Base-by-base conservation (phyloP, 371 early-diverging fungal species). In the Entomophthora muscae region DNA sequence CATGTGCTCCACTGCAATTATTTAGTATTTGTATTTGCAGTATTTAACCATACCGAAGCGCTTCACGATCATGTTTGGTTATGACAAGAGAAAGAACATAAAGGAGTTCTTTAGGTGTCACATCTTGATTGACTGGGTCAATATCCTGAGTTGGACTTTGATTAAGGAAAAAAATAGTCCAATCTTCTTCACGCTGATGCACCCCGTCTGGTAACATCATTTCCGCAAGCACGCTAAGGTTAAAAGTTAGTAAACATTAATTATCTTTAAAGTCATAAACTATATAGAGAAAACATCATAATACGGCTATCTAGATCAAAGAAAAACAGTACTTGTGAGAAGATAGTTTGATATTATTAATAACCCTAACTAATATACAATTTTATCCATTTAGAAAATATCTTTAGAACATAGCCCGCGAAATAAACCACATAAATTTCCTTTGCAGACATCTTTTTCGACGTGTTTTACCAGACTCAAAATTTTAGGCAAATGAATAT, bases 121-220 rank as follows among this genome's bases (percentile, higher is more conserved):
- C 61, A 22, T 13, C 31, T 17, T 24, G 27, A 21, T 27, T 33
- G 7, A 26, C 57, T 51, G 64, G 54, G 22, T 64, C 33, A 22
- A 69, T 68, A 33, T 74, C 71, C 0, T 74, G 74, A 61, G 80
- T 78, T 24, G 82, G 79, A 60, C 80, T 83, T 63, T 75, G 88
- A 73, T 90, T 89, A 29, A 91, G 71, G 63, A 90, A 86, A 67
- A 95, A 93, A 64, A 89, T 82, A n/a, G 93, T 93, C 91, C 93
- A 93, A 72, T 95, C 95, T 67, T 88, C 89, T 51, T 87, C 82
- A 42, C 93, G 80, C 53, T 86, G 72, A 74, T 95, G 94, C 51
- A 92, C 90, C 3, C 95, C 95, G 70, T 95, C 95, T 10, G 95
- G 95, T 57, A 95, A 72, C 94, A 95, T 95, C 57, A 90, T 83